These are phyloP conservation scores for Trypanosoma vivax DNA, from an alignment of 208 protist species.

Conservation along the genomic window DNA sequence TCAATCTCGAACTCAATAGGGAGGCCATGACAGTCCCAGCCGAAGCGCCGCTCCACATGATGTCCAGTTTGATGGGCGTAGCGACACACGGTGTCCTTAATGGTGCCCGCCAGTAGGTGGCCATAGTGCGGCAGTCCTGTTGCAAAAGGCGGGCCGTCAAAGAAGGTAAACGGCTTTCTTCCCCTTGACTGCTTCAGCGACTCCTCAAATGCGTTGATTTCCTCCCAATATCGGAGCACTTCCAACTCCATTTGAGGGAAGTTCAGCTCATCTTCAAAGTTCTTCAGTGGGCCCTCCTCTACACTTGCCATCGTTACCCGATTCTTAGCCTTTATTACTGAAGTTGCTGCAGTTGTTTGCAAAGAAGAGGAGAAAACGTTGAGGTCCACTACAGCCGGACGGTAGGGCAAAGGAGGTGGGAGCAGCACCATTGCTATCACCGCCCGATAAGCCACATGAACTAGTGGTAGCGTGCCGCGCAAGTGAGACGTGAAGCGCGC, in stretches of 20 bases:
- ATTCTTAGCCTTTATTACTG: constrained; percentile 8
- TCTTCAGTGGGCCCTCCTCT: constrained; percentile 25
- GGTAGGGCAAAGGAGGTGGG: no score
- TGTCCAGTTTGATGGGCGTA: constrained; percentile 98
- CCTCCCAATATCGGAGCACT: constrained; percentile 92
- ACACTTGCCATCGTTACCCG: neutral
- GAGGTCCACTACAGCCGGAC: neutral
- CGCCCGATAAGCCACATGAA: no score
- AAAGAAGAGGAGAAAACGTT: constrained; percentile 11
- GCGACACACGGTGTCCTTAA: constrained; percentile 99
- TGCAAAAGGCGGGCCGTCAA: constrained; percentile 99
- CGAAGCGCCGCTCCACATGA: constrained; percentile 98
- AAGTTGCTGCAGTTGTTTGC: constrained; percentile 4
- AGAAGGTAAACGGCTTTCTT: constrained; percentile 91
- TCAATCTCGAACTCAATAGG: constrained; percentile 99
- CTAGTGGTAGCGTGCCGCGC: no score
- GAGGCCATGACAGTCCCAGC: constrained; percentile 99
- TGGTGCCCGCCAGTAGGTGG: constrained; percentile 99
- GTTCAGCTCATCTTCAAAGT: constrained; percentile 69
- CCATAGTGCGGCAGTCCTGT: constrained; percentile 99
- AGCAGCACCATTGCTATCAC: no score
- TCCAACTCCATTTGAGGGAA: constrained; percentile 95
- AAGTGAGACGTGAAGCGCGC: no score
- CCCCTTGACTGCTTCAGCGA: constrained; percentile 93
- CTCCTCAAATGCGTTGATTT: constrained; percentile 95